Base-by-base conservation (phyloP, 176 grass and related monocot species). In the Coix lacrymajobi region DNA sequence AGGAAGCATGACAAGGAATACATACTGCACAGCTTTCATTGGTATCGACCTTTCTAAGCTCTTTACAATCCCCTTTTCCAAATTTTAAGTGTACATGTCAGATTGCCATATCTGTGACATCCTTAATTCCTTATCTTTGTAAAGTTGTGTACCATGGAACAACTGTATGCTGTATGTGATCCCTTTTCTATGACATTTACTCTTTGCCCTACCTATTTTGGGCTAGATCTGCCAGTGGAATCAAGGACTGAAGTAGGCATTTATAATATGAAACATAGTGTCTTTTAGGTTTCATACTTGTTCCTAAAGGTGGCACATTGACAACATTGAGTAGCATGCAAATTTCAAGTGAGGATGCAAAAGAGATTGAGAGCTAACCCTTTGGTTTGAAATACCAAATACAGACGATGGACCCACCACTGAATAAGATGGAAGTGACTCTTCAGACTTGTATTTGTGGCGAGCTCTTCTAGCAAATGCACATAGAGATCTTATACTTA, bases 391-490 rank as follows among this genome's bases (percentile, higher is more conserved):
- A 88, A 73, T 93, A 25, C 84, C 77, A 85, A 85, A 89, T 81
- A 88, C 69, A 77, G 90, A 94, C 65, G 92, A 86, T 56, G 96
- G 85, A 86, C 92, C 90, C 85, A 90, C 87, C 62, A 62, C 70
- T 34, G 91, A 93, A 89, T 98, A 98, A 80, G 85, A 72, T 73
- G 96, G 92, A 84, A 93, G 85, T 34, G 86, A 51, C 62, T 87
- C 81, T 69, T 86, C 90, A 64, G 92, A 93, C 77, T 86, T 92
- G 82, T 86, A 93, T 83, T 87, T 88, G 41, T 90, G 73, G 85
- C 76, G 90, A 73, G 72, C 66, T 77, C 87, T 88, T 82, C 90
- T 93, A 77, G 73, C 82, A 76, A 89, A 89, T 20, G 51, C 87
- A 85, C 77, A 89, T 40, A 89, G 72, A 76, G 49, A 85, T 58